Base-by-base conservation (phyloP, 805 yeast genomes). In the Starmerella riodocensis region DNA sequence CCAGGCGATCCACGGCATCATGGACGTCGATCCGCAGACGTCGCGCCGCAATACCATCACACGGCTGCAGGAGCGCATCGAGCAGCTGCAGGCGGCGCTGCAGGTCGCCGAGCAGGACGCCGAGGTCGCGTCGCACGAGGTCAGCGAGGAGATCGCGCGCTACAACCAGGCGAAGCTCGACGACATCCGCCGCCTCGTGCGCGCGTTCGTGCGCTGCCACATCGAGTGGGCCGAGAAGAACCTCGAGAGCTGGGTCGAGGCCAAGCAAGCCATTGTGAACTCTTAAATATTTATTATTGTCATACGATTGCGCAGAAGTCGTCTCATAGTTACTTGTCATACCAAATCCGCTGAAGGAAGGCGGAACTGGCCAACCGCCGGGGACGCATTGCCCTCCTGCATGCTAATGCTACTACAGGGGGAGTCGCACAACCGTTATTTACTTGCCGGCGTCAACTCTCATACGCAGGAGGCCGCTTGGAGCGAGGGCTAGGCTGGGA, bases 141-240 rank as follows among this genome's bases (percentile, higher is more conserved):
- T 67, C 11, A 53, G 50, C 37, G 46, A 39, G 3, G 70, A 69
- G 42, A 54, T 69, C 17, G 57, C 49, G 29, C 56, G 65, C 30
- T 76, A 74, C 53, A 73, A 72, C 44, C 50, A 49, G 27, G 60
- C 64, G 31, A 74, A 72, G 46, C 65, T 71, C 40, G 66, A 65
- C 29, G 70, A 72, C 32, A 64, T 76, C 36, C 65, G 66, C 44
- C 62, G 62, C 35, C 73, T 76, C 47, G 61, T 76, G 40, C 31
- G 48, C 20, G 69, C 73, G 14, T 77, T 74, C 52, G 67, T 75
- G 38, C 58, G 69, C 26, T 70, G 73, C 39, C 67, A 77, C 26
- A 58, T 73, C 23, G 71, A 69, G 40, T 77, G 84, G 84, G 79
- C 81, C 4, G 66, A 65, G 50, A 73, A 74, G 59, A 76, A 77